A percentile compares a stretch with the other conserved stretches of the same genome.
phyloP scores from a whole-genome alignment of 2,329 filamentous ascomycete genomes.

The Knoxdaviesia capensis region DNA sequence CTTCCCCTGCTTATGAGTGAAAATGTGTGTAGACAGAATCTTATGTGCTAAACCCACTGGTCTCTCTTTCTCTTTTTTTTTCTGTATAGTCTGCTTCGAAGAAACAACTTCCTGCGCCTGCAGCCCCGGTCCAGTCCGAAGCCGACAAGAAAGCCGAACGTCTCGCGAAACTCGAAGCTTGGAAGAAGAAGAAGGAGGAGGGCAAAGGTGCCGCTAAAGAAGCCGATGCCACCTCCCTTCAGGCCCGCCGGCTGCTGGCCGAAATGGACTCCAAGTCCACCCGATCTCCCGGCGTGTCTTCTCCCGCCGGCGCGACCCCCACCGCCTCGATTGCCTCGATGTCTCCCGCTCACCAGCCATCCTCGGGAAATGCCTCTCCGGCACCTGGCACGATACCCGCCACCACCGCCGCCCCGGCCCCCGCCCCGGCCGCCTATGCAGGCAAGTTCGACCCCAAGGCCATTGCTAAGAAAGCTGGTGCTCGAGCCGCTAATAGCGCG shows the following conservation, averaged over 20 bases:
- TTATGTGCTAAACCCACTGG: no score
- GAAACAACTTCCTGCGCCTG: no score
- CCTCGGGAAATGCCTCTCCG: conserved; percentile 26
- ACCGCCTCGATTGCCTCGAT: conserved; percentile 26
- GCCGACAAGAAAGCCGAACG: conserved; percentile 63
- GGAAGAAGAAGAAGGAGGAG: conserved; percentile 78
- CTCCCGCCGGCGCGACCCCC: conserved; percentile 25
- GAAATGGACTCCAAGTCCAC: conserved; percentile 54
- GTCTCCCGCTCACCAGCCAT: conserved; percentile 22
- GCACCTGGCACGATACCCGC: no score
- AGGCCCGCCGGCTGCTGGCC: conserved; percentile 45
- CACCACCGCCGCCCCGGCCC: no score
- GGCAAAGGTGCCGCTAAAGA: conserved; percentile 43
- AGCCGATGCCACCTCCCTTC: conserved; percentile 43
- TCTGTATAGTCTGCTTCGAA: no score
- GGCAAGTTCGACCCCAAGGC: conserved; percentile 59
- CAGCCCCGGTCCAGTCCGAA: conserved; percentile 36
- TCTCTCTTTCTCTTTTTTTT: no score
- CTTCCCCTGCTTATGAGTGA: no score
- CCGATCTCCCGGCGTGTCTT: conserved; percentile 20
- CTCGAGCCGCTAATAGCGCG: no score
- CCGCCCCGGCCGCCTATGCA: conserved; percentile 29
- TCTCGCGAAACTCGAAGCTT: conserved; percentile 65
- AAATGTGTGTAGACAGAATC: no score
- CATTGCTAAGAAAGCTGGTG: conserved; percentile 44